Evolutionary conservation across 2,329 filamentous ascomycete genomes (phyloP).

Genomic region (Colletotrichum australisinense): DNA sequence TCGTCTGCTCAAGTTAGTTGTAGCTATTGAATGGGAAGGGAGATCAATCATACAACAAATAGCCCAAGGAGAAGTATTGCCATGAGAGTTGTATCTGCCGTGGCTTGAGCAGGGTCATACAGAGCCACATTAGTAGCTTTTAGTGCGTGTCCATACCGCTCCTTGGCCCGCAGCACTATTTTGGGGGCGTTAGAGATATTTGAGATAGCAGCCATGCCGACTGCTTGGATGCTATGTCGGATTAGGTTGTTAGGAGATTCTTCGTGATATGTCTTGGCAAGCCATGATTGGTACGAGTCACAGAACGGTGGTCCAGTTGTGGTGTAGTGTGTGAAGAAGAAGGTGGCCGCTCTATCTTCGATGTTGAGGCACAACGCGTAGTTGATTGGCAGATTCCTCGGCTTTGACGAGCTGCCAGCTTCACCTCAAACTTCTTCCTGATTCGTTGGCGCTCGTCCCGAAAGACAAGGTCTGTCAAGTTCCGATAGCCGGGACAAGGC

Average conservation of each 20-base stretch:
- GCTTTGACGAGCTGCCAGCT: not conserved
- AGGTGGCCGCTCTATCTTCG: conserved; percentile 36
- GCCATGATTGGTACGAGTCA: conserved; percentile 36
- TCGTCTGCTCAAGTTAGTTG: not conserved
- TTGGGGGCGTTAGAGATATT: conserved; percentile 38
- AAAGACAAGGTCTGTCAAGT: conserved; percentile 39
- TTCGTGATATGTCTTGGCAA: conserved; percentile 34
- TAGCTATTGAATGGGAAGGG: not conserved
- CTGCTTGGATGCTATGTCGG: conserved; percentile 40
- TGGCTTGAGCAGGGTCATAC: conserved; percentile 28
- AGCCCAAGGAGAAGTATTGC: conserved; percentile 40
- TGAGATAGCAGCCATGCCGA: conserved; percentile 42
- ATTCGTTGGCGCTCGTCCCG: conserved; percentile 41
- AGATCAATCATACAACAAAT: conserved; percentile 37
- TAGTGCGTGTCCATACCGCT: conserved; percentile 38
- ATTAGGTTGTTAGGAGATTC: conserved; percentile 13
- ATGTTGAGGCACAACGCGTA: not conserved
- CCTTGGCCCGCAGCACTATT: conserved; percentile 35
- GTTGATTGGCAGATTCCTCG: not conserved
- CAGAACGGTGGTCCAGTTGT: conserved; percentile 37
- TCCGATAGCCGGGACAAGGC: conserved; percentile 42
- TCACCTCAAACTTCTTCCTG: conserved; percentile 23
- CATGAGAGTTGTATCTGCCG: conserved; percentile 39
- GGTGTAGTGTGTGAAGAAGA: conserved; percentile 42
- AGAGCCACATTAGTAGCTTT: conserved; percentile 27